Base-by-base conservation (phyloP, 768 basidiomycete species). In the Mycena leptocephala region DNA sequence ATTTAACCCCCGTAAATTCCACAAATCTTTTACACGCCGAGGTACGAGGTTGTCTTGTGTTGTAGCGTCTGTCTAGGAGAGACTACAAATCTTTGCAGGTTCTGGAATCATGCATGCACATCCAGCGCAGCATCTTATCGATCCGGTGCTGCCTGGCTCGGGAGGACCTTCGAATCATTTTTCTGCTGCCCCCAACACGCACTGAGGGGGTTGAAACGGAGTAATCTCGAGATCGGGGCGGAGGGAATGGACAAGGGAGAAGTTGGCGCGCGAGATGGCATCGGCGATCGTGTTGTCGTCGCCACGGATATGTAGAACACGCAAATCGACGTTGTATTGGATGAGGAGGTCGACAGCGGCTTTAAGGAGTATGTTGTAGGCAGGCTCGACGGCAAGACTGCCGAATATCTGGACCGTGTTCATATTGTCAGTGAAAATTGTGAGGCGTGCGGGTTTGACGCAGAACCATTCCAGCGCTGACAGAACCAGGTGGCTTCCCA, bases 381-480 rank as follows among this genome's bases (percentile, higher is more conserved):
- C 33, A 1, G 79, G 79, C 3, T 28, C 4, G 1, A 82, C 81
- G 6, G 70, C 35, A 5, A 87, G 74, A 0, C 81, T 72, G 70
- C 79, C 77, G 68, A 85, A 85, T 1, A 85, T 83, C 33, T 81
- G 55, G 3, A 85, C 81, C 1, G 81, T 82, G 65, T 85, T 84
- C 0, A 35, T 24, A 61, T 79, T 85, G 76, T 86, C 84, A 0
- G 81, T 80, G 70, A 72, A 84, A 26, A 86, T 80, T 4, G 81
- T 37, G 16, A 84, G 53, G 18, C 62, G 59, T 13, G 33, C 4
- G 14, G 28, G 26, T 11, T 37, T 28, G 5, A 11, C 1, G 7
- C 41, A 46, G 20, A 46, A 26, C 64, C 43, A 35, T 30, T 32
- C 24, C 2, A 51, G n/a, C 6, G 46, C 64, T 1, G 46, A 18